These are phyloP conservation scores for Flaveria linearis DNA, from an alignment of 129 eudicot genomes.

Conservation along the genomic window DNA sequence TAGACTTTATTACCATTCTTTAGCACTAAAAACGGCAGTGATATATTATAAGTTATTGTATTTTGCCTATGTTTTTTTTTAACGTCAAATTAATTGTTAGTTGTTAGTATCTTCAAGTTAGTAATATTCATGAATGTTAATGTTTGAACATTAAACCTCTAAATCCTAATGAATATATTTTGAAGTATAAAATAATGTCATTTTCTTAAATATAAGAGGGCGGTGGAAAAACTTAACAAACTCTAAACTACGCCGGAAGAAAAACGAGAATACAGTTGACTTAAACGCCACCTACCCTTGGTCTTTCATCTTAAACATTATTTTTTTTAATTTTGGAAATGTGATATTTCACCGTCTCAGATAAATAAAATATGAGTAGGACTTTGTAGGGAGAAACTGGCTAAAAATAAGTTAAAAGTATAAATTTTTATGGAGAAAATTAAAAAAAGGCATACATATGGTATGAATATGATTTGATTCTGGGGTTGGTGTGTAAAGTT, in stretches of 20 bases:
- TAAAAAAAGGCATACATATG: too few species aligned
- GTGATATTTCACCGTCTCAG: constrained; percentile 6
- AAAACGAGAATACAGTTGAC: neutral
- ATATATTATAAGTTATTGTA: neutral
- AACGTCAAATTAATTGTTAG: too few species aligned
- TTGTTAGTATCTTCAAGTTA: too few species aligned
- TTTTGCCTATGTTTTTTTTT: neutral
- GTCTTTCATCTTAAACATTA: neutral
- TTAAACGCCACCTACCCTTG: neutral
- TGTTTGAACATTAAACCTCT: too few species aligned
- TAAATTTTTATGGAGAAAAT: too few species aligned
- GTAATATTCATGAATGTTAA: too few species aligned
- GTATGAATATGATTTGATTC: too few species aligned
- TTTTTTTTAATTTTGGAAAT: neutral
- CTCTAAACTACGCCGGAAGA: neutral
- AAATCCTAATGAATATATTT: neutral
- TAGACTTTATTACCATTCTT: neutral
- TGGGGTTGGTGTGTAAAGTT: too few species aligned
- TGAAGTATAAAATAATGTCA: neutral
- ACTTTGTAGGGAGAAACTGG: too few species aligned
- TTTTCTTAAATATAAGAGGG: neutral
- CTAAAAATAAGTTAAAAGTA: too few species aligned
- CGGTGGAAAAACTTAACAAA: neutral
- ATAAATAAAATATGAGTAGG: neutral
- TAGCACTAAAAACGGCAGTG: too few species aligned